Evolutionary conservation across 805 yeast genomes (phyloP), one percentile per base, ranked within the genome.

Genomic region (Tetrapisispora pingtungensis): DNA sequence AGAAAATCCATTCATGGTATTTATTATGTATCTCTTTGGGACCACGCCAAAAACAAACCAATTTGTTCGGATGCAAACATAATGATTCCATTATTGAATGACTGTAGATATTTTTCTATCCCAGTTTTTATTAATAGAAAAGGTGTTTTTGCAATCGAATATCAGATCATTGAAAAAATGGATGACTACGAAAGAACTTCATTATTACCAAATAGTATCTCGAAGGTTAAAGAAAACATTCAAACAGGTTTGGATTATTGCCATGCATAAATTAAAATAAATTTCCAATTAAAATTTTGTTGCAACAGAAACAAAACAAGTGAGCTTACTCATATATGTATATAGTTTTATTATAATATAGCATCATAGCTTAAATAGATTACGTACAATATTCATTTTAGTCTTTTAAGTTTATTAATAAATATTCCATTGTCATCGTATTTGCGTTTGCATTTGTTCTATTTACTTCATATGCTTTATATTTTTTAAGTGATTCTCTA

Each of bases 81-180:
- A 22, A 41, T 59, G 34, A 40, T 54, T 20, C 42, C 49, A 8
- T 13, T 39, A 17, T 47, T 57, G 27, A 48, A 52, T n/a, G 40
- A 24, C 12, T 36, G 33, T 15, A 10, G 64, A 31, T 82, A 68
- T 62, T 76, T 83, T 60, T 75, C 90, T 1, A 68, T 81, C 51
- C 90, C 90, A 33, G 75, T 80, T 47, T 67, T 59, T 45, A 70
- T 81, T 49, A 71, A 74, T 45, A 60, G 63, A 46, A 61, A 69
- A 34, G 89, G 89, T 55, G 48, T 79, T 44, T 70, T 68, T 39
- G 73, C 70, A 49, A 75, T 82, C 43, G 72, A 81, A 55, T 71
- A 69, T 53, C 70, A 71, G 26, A 66, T 80, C 45, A 69, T 83
- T 54, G 65, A 69, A 47, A 62, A 71, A 48, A 60, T 75, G 56